A percentile compares a stretch with the other conserved stretches of the same genome.
Evolutionary conservation across 2,329 filamentous ascomycete genomes (phyloP).

Genomic region (Lecanicillium sp.): DNA sequence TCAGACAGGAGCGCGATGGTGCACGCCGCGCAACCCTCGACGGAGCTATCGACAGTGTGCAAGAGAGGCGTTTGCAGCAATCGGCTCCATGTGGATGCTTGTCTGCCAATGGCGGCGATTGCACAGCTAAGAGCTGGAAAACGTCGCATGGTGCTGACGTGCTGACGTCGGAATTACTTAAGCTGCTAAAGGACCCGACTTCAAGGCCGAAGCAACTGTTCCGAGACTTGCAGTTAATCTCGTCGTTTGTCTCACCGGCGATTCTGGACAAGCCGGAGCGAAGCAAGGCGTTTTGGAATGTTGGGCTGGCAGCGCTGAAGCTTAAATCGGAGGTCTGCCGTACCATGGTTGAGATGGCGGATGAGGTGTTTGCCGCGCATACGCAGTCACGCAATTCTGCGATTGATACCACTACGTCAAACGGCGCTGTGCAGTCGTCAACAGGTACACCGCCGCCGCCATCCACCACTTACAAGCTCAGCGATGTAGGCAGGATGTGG

Average conservation of each 20-base stretch:
- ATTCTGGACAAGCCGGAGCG: conserved; percentile 55
- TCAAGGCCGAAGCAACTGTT: conserved; percentile 75
- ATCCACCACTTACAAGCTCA: conserved; percentile 59
- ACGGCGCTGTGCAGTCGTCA: conserved; percentile 23
- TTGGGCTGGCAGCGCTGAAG: conserved; percentile 77
- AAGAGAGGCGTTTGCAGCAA: conserved; percentile 55
- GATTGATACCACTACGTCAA: conserved; percentile 20
- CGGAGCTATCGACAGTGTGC: conserved; percentile 62
- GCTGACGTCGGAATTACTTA: conserved; percentile 59
- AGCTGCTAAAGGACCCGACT: conserved; percentile 58
- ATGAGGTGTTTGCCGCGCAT: conserved; percentile 51
- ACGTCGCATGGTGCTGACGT: conserved; percentile 34
- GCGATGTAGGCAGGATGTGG: conserved; percentile 82
- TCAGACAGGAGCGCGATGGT: conserved; percentile 22
- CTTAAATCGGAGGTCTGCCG: conserved; percentile 83
- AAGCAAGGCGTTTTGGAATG: conserved; percentile 82
- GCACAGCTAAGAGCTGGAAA: conserved; percentile 6
- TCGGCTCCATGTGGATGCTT: conserved; percentile 4
- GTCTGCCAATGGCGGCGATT: conserved; percentile 3
- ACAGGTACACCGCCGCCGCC: conserved; percentile 38
- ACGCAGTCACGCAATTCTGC: conserved; percentile 51
- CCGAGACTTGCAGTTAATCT: conserved; percentile 71
- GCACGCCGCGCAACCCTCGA: conserved; percentile 45
- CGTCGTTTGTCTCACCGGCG: conserved; percentile 54
- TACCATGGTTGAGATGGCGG: conserved; percentile 61